These are phyloP conservation scores for Ophiostoma sp. DNA, from an alignment of 2,329 filamentous ascomycete genomes.

Conservation along the genomic window DNA sequence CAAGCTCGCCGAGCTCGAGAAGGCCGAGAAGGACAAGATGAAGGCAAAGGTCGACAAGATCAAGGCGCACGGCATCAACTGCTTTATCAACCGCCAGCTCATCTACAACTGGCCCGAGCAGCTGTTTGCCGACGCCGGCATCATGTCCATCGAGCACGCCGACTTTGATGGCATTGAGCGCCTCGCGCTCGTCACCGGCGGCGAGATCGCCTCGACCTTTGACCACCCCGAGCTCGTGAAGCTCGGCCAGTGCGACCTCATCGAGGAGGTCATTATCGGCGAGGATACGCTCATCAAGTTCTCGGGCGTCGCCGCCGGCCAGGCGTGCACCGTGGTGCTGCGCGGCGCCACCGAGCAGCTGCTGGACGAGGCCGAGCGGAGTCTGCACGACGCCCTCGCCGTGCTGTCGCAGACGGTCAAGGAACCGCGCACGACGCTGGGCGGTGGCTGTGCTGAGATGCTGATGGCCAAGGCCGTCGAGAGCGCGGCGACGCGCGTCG, in stretches of 20 bases:
- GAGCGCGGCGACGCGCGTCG: conserved; percentile 83
- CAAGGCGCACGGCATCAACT: conserved; percentile 98
- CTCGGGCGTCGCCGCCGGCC: conserved; percentile 86
- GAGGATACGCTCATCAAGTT: conserved; percentile 98
- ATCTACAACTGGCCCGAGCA: conserved; percentile 99
- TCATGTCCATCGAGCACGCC: conserved; percentile 97
- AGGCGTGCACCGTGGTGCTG: conserved; percentile 94
- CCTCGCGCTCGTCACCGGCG: conserved; percentile 87
- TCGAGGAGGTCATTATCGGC: conserved; percentile 97
- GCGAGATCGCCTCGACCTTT: conserved; percentile 95
- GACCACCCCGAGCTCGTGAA: conserved; percentile 97
- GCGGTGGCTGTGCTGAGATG: conserved; percentile 97
- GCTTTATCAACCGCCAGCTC: conserved; percentile 97
- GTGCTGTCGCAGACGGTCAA: conserved; percentile 95
- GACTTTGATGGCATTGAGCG: conserved; percentile 98
- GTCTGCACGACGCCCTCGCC: conserved; percentile 89
- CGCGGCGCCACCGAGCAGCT: conserved; percentile 95
- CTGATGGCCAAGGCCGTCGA: conserved; percentile 98
- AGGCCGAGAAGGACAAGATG: conserved; percentile 99
- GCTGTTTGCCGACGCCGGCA: conserved; percentile 94
- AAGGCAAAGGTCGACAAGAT: conserved; percentile 98
- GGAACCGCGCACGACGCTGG: conserved; percentile 88
- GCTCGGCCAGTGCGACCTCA: conserved; percentile 87
- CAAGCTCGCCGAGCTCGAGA: conserved; percentile 96
- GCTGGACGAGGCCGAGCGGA: conserved; percentile 92